Conservation (phyloP, 2,329 filamentous ascomycete species). For the Orbilia quercus region DNA sequence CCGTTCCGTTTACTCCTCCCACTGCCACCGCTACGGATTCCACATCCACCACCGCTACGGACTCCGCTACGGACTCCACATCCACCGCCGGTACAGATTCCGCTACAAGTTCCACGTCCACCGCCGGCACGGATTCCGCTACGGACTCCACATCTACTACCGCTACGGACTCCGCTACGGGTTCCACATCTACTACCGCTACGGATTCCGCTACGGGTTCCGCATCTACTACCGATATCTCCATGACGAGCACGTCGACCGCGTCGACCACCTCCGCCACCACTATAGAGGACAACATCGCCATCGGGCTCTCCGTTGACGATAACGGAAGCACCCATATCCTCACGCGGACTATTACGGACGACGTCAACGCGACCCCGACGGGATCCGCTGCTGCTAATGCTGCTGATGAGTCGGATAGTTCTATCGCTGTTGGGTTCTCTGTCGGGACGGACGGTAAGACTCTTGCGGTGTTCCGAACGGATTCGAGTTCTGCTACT, state of each 20-base stretch:
- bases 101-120: not conserved
- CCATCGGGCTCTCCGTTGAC: not conserved
- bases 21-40: constrained; percentile 3
- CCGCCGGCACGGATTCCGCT: not conserved
- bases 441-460: not conserved
- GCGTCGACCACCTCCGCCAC: no score
- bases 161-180: not conserved
- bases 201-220: not conserved
- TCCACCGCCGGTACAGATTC: not conserved
- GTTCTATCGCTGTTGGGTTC: not conserved
- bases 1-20: not conserved
- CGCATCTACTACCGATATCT: not conserved
- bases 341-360: not conserved
- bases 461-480: not conserved
- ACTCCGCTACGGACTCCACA: not conserved
- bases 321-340: not conserved
- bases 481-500: not conserved
- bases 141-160: not conserved
- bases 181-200: not conserved
- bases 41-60: not conserved
- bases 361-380: not conserved
- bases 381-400: not conserved
- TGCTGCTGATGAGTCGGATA: not conserved
- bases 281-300: no score
- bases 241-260: not conserved